Evolutionary conservation across 371 early-diverging fungal species (phyloP).

Genomic region (Mortierella sp.): DNA sequence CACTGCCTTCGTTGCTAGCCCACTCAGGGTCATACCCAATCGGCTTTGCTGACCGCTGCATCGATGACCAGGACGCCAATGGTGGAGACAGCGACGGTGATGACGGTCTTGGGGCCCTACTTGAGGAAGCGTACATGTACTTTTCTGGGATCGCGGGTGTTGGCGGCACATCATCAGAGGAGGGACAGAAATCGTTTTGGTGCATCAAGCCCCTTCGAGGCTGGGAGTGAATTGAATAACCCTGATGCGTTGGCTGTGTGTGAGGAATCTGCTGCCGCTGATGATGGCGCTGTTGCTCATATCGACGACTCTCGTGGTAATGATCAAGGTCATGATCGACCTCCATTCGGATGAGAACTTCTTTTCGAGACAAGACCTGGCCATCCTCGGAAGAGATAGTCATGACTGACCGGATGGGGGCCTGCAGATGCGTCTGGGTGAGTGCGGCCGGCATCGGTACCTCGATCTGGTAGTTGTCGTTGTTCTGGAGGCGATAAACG

Average conservation of each 20-base stretch:
- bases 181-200: neutral
- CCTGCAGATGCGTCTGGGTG: neutral
- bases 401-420: conserved; percentile 4
- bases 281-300: neutral
- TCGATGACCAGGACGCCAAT: neutral
- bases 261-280: neutral
- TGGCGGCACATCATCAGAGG: neutral
- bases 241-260: neutral
- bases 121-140: neutral
- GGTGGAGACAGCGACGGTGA: neutral
- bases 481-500: neutral
- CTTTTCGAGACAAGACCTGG: neutral
- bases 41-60: neutral
- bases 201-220: neutral
- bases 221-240: neutral
- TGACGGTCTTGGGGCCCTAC: neutral
- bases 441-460: neutral
- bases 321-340: neutral
- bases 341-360: neutral
- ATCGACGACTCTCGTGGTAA: neutral
- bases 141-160: neutral
- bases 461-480: neutral
- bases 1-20: neutral
- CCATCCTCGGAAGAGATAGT: neutral
- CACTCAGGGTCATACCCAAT: neutral